Base-by-base conservation (phyloP, 2,329 filamentous ascomycete species). In the Sporothrix curviconia region DNA sequence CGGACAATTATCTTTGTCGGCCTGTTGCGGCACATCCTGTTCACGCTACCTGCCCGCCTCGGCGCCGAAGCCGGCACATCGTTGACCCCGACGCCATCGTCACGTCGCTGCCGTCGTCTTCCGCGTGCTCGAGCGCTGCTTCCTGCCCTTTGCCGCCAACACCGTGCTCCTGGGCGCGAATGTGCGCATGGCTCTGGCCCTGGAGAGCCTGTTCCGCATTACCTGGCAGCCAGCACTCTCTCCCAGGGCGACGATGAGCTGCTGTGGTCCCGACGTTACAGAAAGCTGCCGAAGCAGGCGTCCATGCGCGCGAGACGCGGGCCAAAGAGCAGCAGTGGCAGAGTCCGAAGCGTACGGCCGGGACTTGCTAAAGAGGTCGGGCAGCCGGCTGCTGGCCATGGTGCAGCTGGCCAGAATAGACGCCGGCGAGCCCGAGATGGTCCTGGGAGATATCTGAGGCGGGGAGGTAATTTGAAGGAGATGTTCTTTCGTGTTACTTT, bases 181-280 rank as follows among this genome's bases (percentile, higher is more conserved):
- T 64, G 84, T 85, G 28, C 88, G 87, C 67, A 76, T 92, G 37
- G 85, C 85, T 2, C 70, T 92, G 9, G 69, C 88, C 30, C 72
- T 90, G 0, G 89, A 92, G 70, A 77, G 76, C 2, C 70, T 90
- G 51, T 65, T 89, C 30, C 77, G 84, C 46, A 71, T 84, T 7
- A 69, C 80, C 3, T 78, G 75, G 70, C 36, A 44, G 24, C 28
- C 43, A 4, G 14, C 40, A 57, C 58, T 3, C 30, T 9, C 8
- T 37, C 24, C n/a, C 15, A 7, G 1, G 69, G 70, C 12, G 63
- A 65, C n/a, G 14, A 69, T 80, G 7, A 77, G 73, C 69, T 58
- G 59, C 58, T 60, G 1, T 75, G 76, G 61, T 70, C 69, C 30
- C 66, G 0, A 61, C 61, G 4, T 66, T 83, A 15, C 67, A 66